Conservation (phyloP, 2,329 filamentous ascomycete genomes). For the Cladosporium velox region DNA sequence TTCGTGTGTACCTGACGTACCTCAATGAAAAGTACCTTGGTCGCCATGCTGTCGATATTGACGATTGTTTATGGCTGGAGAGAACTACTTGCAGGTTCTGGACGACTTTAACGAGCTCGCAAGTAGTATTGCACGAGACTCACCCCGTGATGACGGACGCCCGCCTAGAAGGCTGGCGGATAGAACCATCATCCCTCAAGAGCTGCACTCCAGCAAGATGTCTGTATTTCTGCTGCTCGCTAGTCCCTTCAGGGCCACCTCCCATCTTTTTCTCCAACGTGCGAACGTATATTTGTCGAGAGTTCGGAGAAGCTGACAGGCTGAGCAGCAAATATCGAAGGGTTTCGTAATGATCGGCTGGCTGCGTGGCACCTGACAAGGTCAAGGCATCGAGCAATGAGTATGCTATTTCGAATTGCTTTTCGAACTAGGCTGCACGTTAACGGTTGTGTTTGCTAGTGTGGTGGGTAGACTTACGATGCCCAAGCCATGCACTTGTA, state of each 20-base stretch:
- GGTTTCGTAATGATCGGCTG: conserved; percentile 22
- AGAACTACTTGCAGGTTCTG: too few relatives aligned
- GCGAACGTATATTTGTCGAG: conserved; percentile 25
- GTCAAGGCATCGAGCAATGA: conserved; percentile 24
- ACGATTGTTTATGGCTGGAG: too few relatives aligned
- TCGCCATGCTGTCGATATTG: too few relatives aligned
- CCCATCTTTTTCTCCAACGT: conserved; percentile 27
- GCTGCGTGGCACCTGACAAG: conserved; percentile 18
- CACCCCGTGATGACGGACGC: conserved; percentile 7
- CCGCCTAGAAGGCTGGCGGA: conserved; percentile 18
- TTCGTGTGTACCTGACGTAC: not conserved
- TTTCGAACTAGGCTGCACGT: conserved; percentile 22
- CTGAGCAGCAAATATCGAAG: conserved; percentile 23
- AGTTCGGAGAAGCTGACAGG: conserved; percentile 24
- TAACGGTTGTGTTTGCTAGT: not conserved
- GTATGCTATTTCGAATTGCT: conserved; percentile 27
- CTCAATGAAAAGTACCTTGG: too few relatives aligned
- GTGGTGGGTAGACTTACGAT: conserved; percentile 1
- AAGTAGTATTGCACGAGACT: not conserved
- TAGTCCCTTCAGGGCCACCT: conserved; percentile 11
- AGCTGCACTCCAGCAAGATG: conserved; percentile 23
- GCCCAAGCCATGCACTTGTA: conserved; percentile 23
- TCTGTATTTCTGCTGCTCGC: conserved; percentile 23
- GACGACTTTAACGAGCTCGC: not conserved
- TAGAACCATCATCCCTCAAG: conserved; percentile 20